Percentiles rank a stretch among this genome's conserved stretches.
Conservation (phyloP, 129 eudicot genomes). For the Dittrichia graveolens region DNA sequence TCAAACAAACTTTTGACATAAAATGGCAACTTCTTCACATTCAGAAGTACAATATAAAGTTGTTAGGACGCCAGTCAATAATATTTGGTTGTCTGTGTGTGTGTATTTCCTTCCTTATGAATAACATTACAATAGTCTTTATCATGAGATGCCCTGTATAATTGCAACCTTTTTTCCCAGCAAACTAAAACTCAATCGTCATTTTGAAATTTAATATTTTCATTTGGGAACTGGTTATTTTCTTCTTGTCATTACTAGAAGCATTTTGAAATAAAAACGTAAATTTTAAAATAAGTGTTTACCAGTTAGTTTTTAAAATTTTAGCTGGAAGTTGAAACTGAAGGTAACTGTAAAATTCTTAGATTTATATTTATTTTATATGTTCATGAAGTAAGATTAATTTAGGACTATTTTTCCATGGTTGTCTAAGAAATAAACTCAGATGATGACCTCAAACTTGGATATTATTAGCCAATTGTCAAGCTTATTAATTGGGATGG, state of each 20-base stretch:
- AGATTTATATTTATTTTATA: background rate
- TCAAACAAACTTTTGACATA: background rate
- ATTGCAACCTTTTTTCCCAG: constrained; percentile 20
- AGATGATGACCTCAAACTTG: constrained; percentile 7
- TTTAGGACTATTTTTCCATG: constrained; percentile 11
- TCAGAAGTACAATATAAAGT: background rate
- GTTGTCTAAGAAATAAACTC: constrained; percentile 7
- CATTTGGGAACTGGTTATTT: background rate
- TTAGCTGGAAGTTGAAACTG: background rate
- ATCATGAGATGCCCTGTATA: background rate
- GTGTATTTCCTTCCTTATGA: too few relatives aligned
- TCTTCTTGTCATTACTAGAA: background rate
- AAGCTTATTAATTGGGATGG: constrained; percentile 6
- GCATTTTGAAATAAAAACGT: too few relatives aligned
- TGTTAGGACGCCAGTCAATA: background rate
- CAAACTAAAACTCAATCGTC: background rate
- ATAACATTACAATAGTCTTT: background rate
- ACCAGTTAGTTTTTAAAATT: background rate
- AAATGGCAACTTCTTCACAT: background rate
- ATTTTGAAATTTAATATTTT: background rate
- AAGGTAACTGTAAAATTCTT: background rate
- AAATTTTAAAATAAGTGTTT: background rate
- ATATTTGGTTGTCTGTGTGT: background rate
- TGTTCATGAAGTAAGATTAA: constrained; percentile 3
- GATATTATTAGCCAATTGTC: constrained; percentile 8